Evolutionary conservation across 768 basidiomycete species (phyloP).

Genomic region (Collybia sordida): DNA sequence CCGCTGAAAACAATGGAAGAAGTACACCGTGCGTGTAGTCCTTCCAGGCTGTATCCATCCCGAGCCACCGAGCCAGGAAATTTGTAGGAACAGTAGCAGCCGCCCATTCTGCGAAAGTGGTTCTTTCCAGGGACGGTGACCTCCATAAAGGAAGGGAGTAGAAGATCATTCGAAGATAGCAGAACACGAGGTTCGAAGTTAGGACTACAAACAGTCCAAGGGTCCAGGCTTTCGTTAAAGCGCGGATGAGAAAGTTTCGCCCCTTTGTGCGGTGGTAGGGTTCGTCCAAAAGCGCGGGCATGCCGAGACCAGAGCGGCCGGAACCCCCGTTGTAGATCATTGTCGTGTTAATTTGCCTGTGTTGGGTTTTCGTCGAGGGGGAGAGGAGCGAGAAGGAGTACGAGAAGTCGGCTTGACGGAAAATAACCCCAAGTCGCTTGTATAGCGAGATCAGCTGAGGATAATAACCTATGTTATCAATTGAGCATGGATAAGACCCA

Average conservation of each 20-base stretch:
- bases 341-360: constrained; percentile 39
- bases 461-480: constrained; percentile 59
- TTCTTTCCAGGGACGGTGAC: constrained; percentile 19
- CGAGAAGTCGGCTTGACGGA: constrained; percentile 58
- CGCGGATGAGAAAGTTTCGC: constrained; percentile 11
- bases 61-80: constrained; percentile 36
- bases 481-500: background rate
- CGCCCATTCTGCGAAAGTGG: constrained; percentile 54
- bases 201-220: constrained; percentile 40
- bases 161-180: constrained; percentile 43
- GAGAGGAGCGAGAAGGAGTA: constrained; percentile 68
- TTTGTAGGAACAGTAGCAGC: constrained; percentile 38
- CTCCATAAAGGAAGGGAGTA: constrained; percentile 44
- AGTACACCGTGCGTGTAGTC: constrained; percentile 55
- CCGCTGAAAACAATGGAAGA: constrained; percentile 68
- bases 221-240: constrained; percentile 23
- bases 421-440: constrained; percentile 54
- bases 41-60: constrained; percentile 51
- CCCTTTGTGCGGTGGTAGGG: constrained; percentile 18
- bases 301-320: constrained; percentile 50
- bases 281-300: constrained; percentile 39
- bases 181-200: constrained; percentile 40
- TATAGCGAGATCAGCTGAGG: constrained; percentile 69
- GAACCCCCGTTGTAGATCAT: constrained; percentile 69
- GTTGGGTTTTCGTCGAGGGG: constrained; percentile 18